Conservation (phyloP, 345 rosid species). For the Capsella bursapastoris region DNA sequence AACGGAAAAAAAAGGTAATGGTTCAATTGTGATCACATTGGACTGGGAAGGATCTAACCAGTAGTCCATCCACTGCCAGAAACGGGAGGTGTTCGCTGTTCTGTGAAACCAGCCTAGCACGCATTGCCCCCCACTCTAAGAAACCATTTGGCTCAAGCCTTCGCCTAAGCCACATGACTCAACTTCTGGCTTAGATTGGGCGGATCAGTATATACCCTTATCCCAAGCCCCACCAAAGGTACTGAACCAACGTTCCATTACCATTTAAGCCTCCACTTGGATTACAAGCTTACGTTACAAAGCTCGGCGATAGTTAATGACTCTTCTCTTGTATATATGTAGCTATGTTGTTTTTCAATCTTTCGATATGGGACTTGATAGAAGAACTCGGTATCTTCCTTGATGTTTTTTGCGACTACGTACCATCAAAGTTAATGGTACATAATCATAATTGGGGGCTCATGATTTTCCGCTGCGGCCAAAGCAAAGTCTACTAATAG, state of each 20-base stretch:
- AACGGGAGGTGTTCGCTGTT: background rate
- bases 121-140: too few relatives aligned
- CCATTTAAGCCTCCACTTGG: background rate
- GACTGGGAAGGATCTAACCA: background rate
- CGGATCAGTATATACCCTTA: background rate
- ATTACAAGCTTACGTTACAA: constrained; percentile 21
- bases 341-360: too few relatives aligned
- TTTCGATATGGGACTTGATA: background rate
- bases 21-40: background rate
- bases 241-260: background rate
- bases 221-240: background rate
- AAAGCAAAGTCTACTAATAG: too few relatives aligned
- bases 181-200: background rate
- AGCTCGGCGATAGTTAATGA: background rate
- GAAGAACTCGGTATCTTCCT: too few relatives aligned
- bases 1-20: background rate
- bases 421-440: too few relatives aligned
- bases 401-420: too few relatives aligned
- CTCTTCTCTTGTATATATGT: background rate
- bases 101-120: too few relatives aligned
- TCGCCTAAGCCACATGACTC: too few relatives aligned
- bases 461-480: too few relatives aligned
- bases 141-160: too few relatives aligned
- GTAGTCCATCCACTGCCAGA: background rate
- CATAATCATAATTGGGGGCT: too few relatives aligned